Percentiles rank a stretch among this genome's conserved stretches.
Evolutionary conservation across 495 filamentous ascomycete species (phyloP).

Genomic region (Physcia stellaris): DNA sequence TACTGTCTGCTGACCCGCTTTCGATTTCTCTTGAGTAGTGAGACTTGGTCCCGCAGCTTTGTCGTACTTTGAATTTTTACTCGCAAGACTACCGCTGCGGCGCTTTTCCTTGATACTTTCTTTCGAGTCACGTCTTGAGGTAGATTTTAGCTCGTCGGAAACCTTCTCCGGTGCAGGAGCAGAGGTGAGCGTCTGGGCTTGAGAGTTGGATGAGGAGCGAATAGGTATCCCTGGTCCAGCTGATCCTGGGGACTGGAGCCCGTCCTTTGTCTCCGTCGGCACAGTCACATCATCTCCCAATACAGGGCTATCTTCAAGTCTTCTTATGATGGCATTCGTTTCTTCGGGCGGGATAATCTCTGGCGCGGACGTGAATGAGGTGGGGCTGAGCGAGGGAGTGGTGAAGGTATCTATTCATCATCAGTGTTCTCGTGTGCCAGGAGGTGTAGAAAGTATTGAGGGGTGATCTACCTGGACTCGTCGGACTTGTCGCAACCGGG

Average conservation of each 20-base stretch:
- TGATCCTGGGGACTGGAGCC: not conserved
- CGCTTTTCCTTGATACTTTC: conserved; percentile 54
- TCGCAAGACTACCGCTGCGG: conserved; percentile 55
- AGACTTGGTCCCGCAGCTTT: conserved; percentile 24
- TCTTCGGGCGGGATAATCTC: not conserved
- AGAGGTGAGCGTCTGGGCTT: conserved; percentile 42
- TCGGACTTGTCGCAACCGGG: conserved; percentile 2
- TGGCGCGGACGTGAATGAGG: not conserved
- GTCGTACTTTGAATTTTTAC: conserved; percentile 43
- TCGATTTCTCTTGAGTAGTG: conserved; percentile 17
- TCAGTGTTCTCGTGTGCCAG: not conserved
- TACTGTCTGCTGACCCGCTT: conserved; percentile 14
- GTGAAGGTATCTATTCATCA: not conserved
- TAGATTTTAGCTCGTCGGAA: conserved; percentile 45
- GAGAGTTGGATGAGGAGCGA: conserved; percentile 51
- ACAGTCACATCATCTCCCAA: not conserved
- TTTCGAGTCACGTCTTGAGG: conserved; percentile 47
- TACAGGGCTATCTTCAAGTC: not conserved
- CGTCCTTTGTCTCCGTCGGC: not conserved
- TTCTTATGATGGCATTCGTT: not conserved
- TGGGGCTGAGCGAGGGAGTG: not conserved
- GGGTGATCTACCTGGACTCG: not conserved
- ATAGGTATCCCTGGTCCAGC: conserved; percentile 40
- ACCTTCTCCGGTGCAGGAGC: conserved; percentile 54
- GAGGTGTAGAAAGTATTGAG: not conserved